Conservation (phyloP, 768 basidiomycete species). For the Naganishia randhawae region DNA sequence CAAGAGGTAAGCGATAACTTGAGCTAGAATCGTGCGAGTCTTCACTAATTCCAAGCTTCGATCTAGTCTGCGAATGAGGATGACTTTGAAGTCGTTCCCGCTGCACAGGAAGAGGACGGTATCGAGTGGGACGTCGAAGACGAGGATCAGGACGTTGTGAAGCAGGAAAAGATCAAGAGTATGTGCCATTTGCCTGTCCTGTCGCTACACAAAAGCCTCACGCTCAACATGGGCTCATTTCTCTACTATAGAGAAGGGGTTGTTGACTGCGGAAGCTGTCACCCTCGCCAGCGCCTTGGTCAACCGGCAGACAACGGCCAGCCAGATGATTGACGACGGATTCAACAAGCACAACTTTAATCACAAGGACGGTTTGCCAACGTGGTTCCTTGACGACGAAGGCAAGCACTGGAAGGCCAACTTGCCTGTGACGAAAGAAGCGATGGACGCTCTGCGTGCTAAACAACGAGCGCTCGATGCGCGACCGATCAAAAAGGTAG, state of each 20-base stretch:
- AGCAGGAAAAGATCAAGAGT: conserved; percentile 68
- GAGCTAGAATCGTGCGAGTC: not conserved
- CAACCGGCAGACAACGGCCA: conserved; percentile 82
- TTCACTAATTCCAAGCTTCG: conserved; percentile 23
- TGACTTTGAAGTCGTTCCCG: conserved; percentile 71
- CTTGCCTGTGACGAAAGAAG: conserved; percentile 95
- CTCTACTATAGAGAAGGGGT: conserved; percentile 62
- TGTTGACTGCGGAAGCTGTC: conserved; percentile 83
- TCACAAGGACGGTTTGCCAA: conserved; percentile 82
- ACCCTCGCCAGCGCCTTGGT: conserved; percentile 85
- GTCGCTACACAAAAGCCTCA: not conserved
- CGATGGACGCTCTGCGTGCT: conserved; percentile 73
- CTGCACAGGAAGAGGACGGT: conserved; percentile 59
- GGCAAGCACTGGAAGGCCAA: conserved; percentile 87
- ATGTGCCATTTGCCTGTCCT: conserved; percentile 33
- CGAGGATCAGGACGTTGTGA: conserved; percentile 68
- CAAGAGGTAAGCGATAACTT: conserved; percentile 35
- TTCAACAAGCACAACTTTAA: conserved; percentile 91
- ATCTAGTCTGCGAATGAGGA: conserved; percentile 37
- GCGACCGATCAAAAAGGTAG: conserved; percentile 96
- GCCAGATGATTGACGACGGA: conserved; percentile 85
- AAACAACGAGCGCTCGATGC: conserved; percentile 92
- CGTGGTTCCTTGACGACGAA: conserved; percentile 98
- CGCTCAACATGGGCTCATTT: not conserved
- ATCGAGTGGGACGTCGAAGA: conserved; percentile 75